Conservation (phyloP, 2,329 filamentous ascomycete species). For the Phialophora verrucosa region DNA sequence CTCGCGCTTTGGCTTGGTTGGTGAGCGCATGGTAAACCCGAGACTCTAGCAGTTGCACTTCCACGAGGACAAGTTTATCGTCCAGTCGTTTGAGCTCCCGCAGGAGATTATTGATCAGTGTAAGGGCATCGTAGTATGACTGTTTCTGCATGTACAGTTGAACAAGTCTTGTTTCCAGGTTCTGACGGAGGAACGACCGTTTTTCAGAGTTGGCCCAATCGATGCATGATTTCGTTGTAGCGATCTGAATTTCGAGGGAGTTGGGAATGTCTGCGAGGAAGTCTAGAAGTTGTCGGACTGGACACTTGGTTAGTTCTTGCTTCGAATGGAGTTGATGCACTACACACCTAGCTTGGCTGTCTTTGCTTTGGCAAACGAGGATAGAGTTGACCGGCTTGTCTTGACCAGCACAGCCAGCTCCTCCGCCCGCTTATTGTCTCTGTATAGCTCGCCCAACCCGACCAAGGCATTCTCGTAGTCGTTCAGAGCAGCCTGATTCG, state of each 20-base stretch:
- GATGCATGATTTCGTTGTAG: conserved; percentile 98
- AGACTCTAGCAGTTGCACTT: conserved; percentile 96
- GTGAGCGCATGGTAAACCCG: conserved; percentile 96
- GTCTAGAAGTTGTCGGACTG: conserved; percentile 95
- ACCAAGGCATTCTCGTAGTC: conserved; percentile 92
- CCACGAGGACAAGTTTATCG: conserved; percentile 96
- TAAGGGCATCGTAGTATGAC: conserved; percentile 94
- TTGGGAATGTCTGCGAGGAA: conserved; percentile 93
- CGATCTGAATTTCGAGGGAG: conserved; percentile 90
- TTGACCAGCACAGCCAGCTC: conserved; percentile 89
- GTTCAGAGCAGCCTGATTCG: conserved; percentile 82
- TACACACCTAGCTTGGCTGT: conserved; percentile 88
- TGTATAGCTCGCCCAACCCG: conserved; percentile 88
- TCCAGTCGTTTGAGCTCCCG: conserved; percentile 97
- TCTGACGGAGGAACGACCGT: conserved; percentile 94
- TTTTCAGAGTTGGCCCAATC: conserved; percentile 80
- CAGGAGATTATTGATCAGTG: conserved; percentile 93
- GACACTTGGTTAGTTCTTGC: conserved; percentile 25
- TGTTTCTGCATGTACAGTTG: conserved; percentile 96
- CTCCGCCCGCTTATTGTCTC: conserved; percentile 77
- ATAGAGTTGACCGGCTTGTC: conserved; percentile 87
- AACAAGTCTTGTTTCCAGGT: conserved; percentile 94
- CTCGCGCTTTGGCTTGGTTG: conserved; percentile 94
- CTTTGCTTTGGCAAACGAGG: conserved; percentile 98
- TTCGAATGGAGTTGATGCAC: not conserved